Evolutionary conservation across 2,329 filamentous ascomycete genomes (phyloP), one percentile per base, ranked within the genome.

Genomic region (Zasmidium citrigriseum): DNA sequence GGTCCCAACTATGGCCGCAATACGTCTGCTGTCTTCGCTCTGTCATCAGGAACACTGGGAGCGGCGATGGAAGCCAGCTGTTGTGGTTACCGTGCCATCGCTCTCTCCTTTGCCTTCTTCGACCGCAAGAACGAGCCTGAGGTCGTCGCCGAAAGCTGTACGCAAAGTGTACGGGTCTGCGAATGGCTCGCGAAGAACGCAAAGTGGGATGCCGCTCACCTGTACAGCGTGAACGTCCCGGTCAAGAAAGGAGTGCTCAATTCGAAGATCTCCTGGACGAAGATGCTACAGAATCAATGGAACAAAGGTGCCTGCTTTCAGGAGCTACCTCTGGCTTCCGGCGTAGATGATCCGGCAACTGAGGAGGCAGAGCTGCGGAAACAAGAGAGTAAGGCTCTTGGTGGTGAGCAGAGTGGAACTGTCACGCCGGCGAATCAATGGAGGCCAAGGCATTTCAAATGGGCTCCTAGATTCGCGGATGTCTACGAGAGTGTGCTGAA

Each of bases 191-290:
- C 83, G 67, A 80, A 82, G 50, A 89, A 92, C 70, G 96, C 91
- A 89, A 84, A 73, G 23, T 76, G 79, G 29, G 87, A 86, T 52
- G 75, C 79, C 27, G 83, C 82, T 71, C 55, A 62, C 29, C 77
- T 98, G n/a, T 98, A 96, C 75, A 89, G 84, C 49, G 87, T 98
- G 66, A 98, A 98, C 73, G 89, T 98, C 9, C 93, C 95, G 20
- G 79, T 98, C 11, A 82, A 95, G 14, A 87, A 90, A 59, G 88
- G 86, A 5, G 85, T 97, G 1, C 27, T 88, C 65, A 72, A 78
- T 18, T 82, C 83, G 54, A 91, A 90, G 76, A 86, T 93, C 3
- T 69, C 95, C n/a, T 96, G 87, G 78, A 93, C 95, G 2, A 79
- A 86, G 61, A 89, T 97, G 83, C 77, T 98, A 69, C 91, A 96